phyloP scores from a whole-genome alignment of 495 filamentous ascomycete species.

The Aspergillus ellipticus region DNA sequence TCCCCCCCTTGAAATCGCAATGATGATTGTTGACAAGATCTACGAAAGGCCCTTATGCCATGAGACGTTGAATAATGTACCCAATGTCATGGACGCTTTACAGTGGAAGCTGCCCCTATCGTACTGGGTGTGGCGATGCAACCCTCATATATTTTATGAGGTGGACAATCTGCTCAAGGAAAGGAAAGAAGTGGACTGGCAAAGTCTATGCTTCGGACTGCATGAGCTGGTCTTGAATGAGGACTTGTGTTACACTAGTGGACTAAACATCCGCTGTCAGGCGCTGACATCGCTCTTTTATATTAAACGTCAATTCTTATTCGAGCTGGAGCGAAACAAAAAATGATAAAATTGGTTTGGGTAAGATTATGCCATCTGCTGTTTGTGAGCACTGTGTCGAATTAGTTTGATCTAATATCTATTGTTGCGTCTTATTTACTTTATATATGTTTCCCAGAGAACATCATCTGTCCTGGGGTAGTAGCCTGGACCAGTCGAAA shows the following conservation, averaged over 20 bases:
- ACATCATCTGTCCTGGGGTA: no score
- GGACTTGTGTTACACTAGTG: conserved; percentile 6
- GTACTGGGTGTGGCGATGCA: conserved; percentile 10
- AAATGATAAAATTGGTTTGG: no score
- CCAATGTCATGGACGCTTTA: conserved; percentile 7
- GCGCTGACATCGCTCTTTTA: not conserved
- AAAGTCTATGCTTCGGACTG: not conserved
- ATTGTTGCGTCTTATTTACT: no score
- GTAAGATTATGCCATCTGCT: no score
- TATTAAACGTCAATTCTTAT: no score
- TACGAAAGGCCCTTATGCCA: not conserved
- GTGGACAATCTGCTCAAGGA: not conserved
- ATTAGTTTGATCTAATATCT: no score
- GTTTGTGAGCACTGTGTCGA: no score
- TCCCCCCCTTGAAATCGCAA: conserved; percentile 4
- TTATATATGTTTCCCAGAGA: no score
- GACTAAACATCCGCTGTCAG: no score
- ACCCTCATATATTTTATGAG: conserved; percentile 3
- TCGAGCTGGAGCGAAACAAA: no score
- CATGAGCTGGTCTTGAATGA: conserved; percentile 1
- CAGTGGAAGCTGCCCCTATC: conserved; percentile 3
- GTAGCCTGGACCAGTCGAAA: no score
- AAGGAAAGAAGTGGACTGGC: not conserved
- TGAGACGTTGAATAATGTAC: not conserved
- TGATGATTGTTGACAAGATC: conserved; percentile 5